Percentiles rank a stretch among this genome's conserved stretches.
phyloP scores from a whole-genome alignment of 2,329 filamentous ascomycete genomes.

The Cladosporium oxysporum region DNA sequence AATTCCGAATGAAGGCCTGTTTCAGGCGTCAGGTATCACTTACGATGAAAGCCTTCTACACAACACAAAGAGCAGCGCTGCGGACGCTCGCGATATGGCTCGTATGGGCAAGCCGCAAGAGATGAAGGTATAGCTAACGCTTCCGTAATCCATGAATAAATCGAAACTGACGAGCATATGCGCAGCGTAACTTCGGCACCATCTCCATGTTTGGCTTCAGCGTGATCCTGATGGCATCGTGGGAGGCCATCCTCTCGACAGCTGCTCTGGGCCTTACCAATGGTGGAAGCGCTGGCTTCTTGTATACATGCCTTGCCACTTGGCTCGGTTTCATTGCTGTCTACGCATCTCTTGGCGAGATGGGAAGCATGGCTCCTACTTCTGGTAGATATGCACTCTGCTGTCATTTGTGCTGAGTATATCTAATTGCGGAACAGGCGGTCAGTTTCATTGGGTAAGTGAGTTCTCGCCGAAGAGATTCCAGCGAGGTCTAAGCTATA shows the following conservation, averaged over 20 bases:
- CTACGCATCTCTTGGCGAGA: constrained; percentile 13
- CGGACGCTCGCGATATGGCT: constrained; percentile 20
- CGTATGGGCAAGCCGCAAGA: constrained; percentile 22
- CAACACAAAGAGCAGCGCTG: not conserved
- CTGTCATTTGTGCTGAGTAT: not conserved
- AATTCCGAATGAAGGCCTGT: not conserved
- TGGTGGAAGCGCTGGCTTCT: constrained; percentile 7
- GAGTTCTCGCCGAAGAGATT: constrained; percentile 35
- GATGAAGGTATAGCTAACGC: not conserved
- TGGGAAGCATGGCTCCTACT: constrained; percentile 8
- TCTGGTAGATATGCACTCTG: not conserved
- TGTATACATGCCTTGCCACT: not conserved
- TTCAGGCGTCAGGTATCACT: not conserved
- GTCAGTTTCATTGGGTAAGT: constrained; percentile 36
- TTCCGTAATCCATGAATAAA: fast-evolving
- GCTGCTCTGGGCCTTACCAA: constrained; percentile 11
- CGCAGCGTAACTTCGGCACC: constrained; percentile 14
- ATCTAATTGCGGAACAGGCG: constrained; percentile 22
- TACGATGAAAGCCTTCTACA: not conserved
- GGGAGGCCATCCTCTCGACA: constrained; percentile 3
- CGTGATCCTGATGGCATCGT: constrained; percentile 12
- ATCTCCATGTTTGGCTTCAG: constrained; percentile 14
- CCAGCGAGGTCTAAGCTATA: constrained; percentile 30
- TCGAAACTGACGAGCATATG: not conserved
- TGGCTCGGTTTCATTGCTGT: not conserved